Percentiles rank a stretch among this genome's conserved stretches.
Conservation (phyloP, 352 stramenopile genomes). For the Globisporangium cederbergense region DNA sequence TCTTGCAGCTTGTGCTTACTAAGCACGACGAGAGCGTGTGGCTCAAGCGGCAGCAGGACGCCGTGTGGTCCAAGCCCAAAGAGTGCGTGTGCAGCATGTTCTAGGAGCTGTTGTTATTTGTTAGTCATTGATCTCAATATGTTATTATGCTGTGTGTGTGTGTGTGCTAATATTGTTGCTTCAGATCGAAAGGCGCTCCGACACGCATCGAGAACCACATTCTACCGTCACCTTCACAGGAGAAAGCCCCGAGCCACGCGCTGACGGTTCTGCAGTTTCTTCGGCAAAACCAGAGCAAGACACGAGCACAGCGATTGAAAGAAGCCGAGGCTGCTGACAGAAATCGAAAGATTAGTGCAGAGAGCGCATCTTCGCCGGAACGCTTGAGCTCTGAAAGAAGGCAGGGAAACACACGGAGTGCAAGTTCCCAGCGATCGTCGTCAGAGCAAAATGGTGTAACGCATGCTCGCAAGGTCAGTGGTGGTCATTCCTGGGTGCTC, state of each 20-base stretch:
- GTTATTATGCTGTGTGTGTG: neutral
- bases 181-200: constrained; percentile 14
- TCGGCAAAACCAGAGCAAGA: constrained; percentile 9
- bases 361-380: neutral
- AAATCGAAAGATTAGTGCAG: neutral
- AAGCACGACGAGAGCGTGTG: constrained; percentile 47
- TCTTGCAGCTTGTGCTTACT: constrained; percentile 38
- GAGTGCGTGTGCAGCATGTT: constrained; percentile 14
- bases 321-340: neutral
- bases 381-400: neutral
- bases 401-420: neutral
- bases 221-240: constrained; percentile 18
- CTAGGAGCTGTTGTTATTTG: neutral
- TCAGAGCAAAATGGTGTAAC: neutral
- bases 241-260: constrained; percentile 22
- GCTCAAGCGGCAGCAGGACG: constrained; percentile 38
- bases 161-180: neutral
- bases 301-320: no score
- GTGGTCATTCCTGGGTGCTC: no score
- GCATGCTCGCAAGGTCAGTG: neutral
- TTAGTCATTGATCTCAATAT: neutral
- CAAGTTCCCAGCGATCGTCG: neutral
- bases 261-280: constrained; percentile 35
- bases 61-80: constrained; percentile 50
- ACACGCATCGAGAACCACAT: constrained; percentile 42